phyloP scores from a whole-genome alignment of 208 protist species.

The Crithidia expoeki region DNA sequence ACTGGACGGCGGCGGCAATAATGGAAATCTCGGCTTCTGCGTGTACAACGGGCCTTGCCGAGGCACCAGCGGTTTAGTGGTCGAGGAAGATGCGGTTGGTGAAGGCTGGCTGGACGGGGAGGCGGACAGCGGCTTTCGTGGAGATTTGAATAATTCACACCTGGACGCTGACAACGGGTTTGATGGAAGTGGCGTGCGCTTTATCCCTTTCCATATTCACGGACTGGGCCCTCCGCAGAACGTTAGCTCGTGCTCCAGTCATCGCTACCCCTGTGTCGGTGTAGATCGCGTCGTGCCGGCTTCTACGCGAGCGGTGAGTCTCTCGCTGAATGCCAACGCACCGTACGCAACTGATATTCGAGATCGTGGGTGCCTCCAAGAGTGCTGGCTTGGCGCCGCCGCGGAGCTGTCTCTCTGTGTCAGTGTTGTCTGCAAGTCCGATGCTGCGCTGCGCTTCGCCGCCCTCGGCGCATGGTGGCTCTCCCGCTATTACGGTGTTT shows the following conservation, averaged over 20 bases:
- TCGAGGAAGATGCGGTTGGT: slow-evolving; percentile 31
- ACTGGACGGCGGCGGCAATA: background rate
- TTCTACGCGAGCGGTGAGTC: slow-evolving; percentile 15
- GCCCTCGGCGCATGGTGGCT: slow-evolving; percentile 69
- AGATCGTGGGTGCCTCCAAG: slow-evolving; percentile 21
- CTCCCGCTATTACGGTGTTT: slow-evolving; percentile 65
- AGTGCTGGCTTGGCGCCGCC: slow-evolving; percentile 33
- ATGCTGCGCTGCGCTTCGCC: slow-evolving; percentile 33
- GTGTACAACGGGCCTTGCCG: slow-evolving; percentile 18
- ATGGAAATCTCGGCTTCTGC: background rate
- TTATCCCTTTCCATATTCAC: slow-evolving; percentile 33
- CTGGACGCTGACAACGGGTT: background rate
- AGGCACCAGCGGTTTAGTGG: slow-evolving; percentile 34
- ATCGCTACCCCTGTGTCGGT: slow-evolving; percentile 38
- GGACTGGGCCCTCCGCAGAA: slow-evolving; percentile 14
- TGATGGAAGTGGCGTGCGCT: background rate
- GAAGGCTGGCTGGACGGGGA: slow-evolving; percentile 20
- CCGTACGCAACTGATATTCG: slow-evolving; percentile 4
- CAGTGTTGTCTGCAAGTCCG: slow-evolving; percentile 41
- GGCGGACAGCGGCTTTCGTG: background rate
- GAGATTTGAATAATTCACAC: background rate
- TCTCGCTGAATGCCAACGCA: slow-evolving; percentile 23
- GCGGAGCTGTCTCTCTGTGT: slow-evolving; percentile 53
- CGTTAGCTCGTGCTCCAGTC: slow-evolving; percentile 16
- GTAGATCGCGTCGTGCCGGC: slow-evolving; percentile 21